Conservation (phyloP, 2,329 filamentous ascomycete species). For the Xylariaceae sp. region DNA sequence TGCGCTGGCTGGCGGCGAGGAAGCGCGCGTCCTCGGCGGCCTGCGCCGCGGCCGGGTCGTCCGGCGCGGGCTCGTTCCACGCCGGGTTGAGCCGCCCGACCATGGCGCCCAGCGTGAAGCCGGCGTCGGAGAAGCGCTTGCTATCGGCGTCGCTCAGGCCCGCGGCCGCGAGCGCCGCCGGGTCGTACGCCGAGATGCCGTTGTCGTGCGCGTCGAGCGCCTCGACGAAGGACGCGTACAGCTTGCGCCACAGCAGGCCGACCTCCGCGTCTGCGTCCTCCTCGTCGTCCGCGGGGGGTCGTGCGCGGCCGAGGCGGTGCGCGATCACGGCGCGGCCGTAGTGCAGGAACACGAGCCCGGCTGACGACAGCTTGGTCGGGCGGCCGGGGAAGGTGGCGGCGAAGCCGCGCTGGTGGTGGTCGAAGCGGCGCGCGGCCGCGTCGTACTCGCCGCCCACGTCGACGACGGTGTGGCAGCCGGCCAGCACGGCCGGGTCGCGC, state of each 20-base stretch:
- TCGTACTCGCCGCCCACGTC: constrained; percentile 97
- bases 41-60: constrained; percentile 53
- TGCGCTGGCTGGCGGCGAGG: constrained; percentile 66
- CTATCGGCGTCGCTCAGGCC: no score
- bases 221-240: constrained; percentile 92
- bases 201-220: constrained; percentile 98
- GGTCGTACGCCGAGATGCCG: constrained; percentile 77
- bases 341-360: constrained; percentile 91
- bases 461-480: constrained; percentile 86
- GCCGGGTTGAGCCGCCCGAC: constrained; percentile 74
- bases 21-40: constrained; percentile 76
- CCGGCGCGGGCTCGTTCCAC: constrained; percentile 60
- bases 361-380: constrained; percentile 83
- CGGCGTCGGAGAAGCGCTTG: constrained; percentile 77
- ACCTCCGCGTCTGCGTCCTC: constrained; percentile 67
- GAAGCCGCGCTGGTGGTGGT: constrained; percentile 96
- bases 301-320: constrained; percentile 40
- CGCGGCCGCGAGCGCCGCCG: constrained; percentile 57
- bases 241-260: constrained; percentile 70
- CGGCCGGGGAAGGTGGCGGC: constrained; percentile 74
- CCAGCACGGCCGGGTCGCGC: constrained; percentile 71
- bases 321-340: constrained; percentile 82
- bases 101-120: constrained; percentile 76
- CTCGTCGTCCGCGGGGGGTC: constrained; percentile 43
- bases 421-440: constrained; percentile 67